Percentiles rank a stretch among this genome's conserved stretches.
These are phyloP conservation scores for Hansenula sp. DNA, from an alignment of 1,139 yeast genomes.

Conservation along the genomic window DNA sequence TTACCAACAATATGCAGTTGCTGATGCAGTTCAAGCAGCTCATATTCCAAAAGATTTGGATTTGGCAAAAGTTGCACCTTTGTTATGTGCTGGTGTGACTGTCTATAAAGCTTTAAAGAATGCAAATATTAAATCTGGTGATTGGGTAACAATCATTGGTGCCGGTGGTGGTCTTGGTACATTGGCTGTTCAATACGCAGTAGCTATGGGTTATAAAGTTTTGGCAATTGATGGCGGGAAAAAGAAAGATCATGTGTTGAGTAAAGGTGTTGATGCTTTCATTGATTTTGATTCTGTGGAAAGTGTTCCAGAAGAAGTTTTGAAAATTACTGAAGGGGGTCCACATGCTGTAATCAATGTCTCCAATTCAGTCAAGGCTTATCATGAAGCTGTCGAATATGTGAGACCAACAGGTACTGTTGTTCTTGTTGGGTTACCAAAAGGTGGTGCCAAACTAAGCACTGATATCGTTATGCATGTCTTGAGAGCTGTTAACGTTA, in stretches of 20 bases:
- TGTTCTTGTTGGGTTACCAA: constrained; percentile 12
- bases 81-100: constrained; percentile 35
- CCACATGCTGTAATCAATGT: constrained; percentile 15
- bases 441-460: constrained; percentile 7
- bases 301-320: constrained; percentile 5
- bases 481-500: constrained; percentile 9
- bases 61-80: constrained; percentile 54
- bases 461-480: constrained; percentile 8
- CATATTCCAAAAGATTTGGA: constrained; percentile 52
- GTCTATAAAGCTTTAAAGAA: not conserved
- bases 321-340: constrained; percentile 10
- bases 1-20: constrained; percentile 63
- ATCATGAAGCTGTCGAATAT: constrained; percentile 11
- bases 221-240: constrained; percentile 61
- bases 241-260: constrained; percentile 41
- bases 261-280: constrained; percentile 10
- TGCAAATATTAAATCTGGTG: constrained; percentile 36
- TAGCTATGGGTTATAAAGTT: constrained; percentile 59
- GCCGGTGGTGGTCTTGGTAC: constrained; percentile 69
- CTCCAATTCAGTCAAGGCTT: constrained; percentile 8
- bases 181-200: constrained; percentile 59
- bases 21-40: constrained; percentile 63
- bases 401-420: constrained; percentile 15
- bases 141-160: constrained; percentile 63
- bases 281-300: constrained; percentile 12